phyloP scores from a whole-genome alignment of 352 stramenopile species.

The Pythium monospermum region DNA sequence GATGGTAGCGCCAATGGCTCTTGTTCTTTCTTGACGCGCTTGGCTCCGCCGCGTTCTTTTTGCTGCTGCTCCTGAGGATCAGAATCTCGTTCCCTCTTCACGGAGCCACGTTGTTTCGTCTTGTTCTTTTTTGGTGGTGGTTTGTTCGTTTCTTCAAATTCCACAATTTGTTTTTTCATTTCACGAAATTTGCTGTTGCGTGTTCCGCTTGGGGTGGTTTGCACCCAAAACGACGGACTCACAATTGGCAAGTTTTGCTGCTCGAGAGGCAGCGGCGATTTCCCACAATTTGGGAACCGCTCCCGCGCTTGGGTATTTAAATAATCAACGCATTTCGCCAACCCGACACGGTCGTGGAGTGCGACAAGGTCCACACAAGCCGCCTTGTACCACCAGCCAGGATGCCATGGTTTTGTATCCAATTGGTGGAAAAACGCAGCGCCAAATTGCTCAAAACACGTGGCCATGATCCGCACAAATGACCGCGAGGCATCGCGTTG shows the following conservation, averaged over 20 bases:
- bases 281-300: conserved; percentile 43
- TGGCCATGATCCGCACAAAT: conserved; percentile 33
- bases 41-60: no score
- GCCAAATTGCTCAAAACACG: conserved; percentile 29
- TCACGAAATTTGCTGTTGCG: background rate
- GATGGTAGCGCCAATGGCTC: no score
- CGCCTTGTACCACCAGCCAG: conserved; percentile 51
- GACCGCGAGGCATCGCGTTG: conserved; percentile 28
- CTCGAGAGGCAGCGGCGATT: conserved; percentile 22
- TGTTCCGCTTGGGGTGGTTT: no score
- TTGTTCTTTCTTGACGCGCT: no score
- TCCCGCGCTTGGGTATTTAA: conserved; percentile 25
- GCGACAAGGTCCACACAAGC: conserved; percentile 26
- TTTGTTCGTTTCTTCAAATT: no score
- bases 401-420: conserved; percentile 30
- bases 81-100: no score
- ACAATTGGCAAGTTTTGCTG: background rate
- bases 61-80: no score
- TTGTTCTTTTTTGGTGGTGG: no score
- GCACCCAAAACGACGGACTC: conserved; percentile 12
- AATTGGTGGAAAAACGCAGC: conserved; percentile 40
- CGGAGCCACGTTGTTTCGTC: no score
- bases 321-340: conserved; percentile 29
- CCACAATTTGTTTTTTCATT: no score
- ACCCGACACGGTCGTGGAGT: conserved; percentile 15